Base-by-base conservation (phyloP, 1,284 basidiomycete species). In the Apiotrichum mycotoxinovorans region DNA sequence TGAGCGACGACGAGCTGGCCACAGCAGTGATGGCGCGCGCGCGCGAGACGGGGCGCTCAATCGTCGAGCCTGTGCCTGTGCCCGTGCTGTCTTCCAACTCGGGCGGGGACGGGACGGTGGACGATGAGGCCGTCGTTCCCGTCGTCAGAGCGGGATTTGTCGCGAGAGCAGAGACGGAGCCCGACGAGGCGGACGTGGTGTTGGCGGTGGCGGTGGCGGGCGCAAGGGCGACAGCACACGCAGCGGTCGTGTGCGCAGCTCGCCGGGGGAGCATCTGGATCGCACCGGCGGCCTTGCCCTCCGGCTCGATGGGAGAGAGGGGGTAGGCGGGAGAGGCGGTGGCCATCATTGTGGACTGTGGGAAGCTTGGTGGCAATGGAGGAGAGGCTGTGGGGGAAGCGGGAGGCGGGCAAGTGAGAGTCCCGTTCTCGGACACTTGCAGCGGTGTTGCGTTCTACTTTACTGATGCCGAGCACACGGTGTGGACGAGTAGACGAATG, bases 101-200 rank as follows among this genome's bases (percentile, higher is more conserved):
- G 1, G 60, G 54, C 20, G 60, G 60, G 22, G 53, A 53, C 10
- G 60, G 60, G 15, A 61, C 53, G 11, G 56, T 54, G 25, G 57
- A 58, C 30, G 54, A 56, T 22, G 56, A 54, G 11, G 57, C 60
- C 11, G 60, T 62, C n/a, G 60, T 54, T 9, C 49, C 56, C 1
- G 60, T 62, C 2, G 60, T 62, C 38, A 62, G 26, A 9, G 43
- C 48, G 11, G 60, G 56, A 5, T 54, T 56, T 34, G 60, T 50
- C 9, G 42, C 56, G 12, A 57, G 56, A 7, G 52, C 35, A 15
- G 60, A 58, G 8, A 49, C 51, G 9, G 60, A 52, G 38, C 47
- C 52, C 14, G 44, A 37, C 8, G 49, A 33, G 12, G 44, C 26
- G 4, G 27, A 30, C 14, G 12, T 26, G 27, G 26, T 43, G 50